Conservation (phyloP, 2,329 filamentous ascomycete genomes). For the Alternaria viburni region DNA sequence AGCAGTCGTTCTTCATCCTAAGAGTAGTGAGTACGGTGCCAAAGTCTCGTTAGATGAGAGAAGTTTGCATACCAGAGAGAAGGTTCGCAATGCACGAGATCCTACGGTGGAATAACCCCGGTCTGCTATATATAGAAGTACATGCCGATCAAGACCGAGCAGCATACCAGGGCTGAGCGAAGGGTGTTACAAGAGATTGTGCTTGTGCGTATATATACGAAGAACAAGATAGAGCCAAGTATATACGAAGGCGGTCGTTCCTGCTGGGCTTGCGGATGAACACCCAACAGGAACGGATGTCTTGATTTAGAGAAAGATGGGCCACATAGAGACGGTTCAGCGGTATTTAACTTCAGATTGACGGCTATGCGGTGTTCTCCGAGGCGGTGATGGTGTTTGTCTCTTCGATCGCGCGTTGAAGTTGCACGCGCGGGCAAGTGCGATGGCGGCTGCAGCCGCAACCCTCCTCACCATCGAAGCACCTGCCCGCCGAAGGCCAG, state of each 20-base stretch:
- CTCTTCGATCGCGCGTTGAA: background rate
- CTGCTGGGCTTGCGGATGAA: background rate
- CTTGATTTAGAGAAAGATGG: background rate
- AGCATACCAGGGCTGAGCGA: background rate
- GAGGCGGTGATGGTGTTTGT: background rate
- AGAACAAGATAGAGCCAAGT: background rate
- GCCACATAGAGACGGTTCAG: rapidly evolving
- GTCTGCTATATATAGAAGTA: background rate
- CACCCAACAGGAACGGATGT: background rate
- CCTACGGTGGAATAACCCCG: background rate
- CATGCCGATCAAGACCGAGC: background rate
- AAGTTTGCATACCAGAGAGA: background rate
- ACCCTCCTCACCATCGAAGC: background rate
- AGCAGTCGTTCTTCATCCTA: background rate
- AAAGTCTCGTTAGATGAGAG: background rate
- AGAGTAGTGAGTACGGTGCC: background rate
- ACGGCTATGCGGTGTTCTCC: background rate
- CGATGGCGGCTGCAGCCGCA: background rate
- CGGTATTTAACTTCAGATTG: background rate
- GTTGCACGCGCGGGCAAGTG: background rate
- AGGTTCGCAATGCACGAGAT: background rate
- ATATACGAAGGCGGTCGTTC: background rate
- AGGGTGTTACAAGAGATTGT: no score
- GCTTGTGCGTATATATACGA: background rate
- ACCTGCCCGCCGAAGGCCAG: background rate